Evolutionary conservation across 306 rosid genomes (phyloP).

Genomic region (Pterocarpus macrocarpus): DNA sequence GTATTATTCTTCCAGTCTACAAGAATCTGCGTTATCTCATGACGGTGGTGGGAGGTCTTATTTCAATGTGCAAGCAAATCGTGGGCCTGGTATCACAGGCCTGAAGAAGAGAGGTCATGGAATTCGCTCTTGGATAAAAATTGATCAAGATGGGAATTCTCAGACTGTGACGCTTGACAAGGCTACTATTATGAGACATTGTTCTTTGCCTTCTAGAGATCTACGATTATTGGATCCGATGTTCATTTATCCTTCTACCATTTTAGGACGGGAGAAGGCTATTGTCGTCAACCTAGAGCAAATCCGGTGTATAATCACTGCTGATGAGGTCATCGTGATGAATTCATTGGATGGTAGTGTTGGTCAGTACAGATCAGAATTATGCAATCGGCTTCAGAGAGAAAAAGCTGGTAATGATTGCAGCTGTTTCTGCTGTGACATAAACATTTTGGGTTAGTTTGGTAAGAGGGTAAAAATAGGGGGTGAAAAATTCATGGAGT

Average conservation of each 20-base stretch:
- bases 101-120: constrained; percentile 93
- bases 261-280: constrained; percentile 91
- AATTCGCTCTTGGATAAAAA: constrained; percentile 94
- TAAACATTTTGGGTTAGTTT: neutral
- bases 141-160: constrained; percentile 70
- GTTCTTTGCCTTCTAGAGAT: constrained; percentile 94
- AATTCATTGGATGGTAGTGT: constrained; percentile 89
- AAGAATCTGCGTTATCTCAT: constrained; percentile 49
- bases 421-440: constrained; percentile 36
- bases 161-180: constrained; percentile 83
- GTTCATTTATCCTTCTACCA: constrained; percentile 90
- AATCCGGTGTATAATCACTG: constrained; percentile 90
- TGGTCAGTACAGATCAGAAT: constrained; percentile 72
- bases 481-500: neutral
- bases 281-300: constrained; percentile 96
- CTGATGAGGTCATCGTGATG: constrained; percentile 92
- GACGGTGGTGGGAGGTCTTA: constrained; percentile 43
- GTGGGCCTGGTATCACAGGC: constrained; percentile 60
- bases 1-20: constrained; percentile 46
- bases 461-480: neutral
- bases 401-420: constrained; percentile 71
- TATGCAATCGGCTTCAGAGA: constrained; percentile 82
- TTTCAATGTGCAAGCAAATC: constrained; percentile 50
- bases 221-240: constrained; percentile 91
- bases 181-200: constrained; percentile 87